phyloP scores from a whole-genome alignment of 441 rosid genomes.

The Mallotus repandus region DNA sequence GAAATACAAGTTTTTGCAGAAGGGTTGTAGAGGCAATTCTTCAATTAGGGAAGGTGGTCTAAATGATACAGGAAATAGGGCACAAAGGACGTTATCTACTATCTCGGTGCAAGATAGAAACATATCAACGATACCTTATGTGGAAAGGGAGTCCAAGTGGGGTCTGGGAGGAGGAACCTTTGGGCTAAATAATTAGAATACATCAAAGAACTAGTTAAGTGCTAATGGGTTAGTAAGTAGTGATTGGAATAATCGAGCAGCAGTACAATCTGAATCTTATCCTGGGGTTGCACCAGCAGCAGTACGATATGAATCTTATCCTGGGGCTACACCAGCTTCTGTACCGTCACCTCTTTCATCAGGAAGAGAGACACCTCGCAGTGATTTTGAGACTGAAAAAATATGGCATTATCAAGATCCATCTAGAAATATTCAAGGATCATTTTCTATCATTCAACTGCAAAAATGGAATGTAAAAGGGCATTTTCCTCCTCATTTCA shows the following conservation, averaged over 20 bases:
- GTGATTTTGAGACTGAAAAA: constrained; percentile 69
- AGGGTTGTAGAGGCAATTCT: constrained; percentile 35
- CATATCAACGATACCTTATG: constrained; percentile 20
- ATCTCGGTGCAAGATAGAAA: constrained; percentile 35
- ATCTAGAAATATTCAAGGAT: constrained; percentile 88
- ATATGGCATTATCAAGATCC: constrained; percentile 93
- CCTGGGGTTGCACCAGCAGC: too few species aligned
- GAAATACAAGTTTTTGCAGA: constrained; percentile 33
- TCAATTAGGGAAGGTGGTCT: constrained; percentile 35
- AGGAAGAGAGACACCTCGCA: constrained; percentile 39
- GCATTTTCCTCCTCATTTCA: constrained; percentile 80
- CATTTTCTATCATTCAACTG: constrained; percentile 87
- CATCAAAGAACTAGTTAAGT: constrained; percentile 36
- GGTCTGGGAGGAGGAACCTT: constrained; percentile 31
- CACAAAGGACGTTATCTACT: constrained; percentile 31
- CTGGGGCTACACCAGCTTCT: constrained; percentile 25
- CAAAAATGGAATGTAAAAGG: constrained; percentile 93
- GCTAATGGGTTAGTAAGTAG: constrained; percentile 24
- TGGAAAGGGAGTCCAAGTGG: constrained; percentile 33
- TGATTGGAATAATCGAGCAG: constrained; percentile 7
- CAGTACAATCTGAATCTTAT: too few species aligned
- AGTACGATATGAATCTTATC: too few species aligned
- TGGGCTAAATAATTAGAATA: constrained; percentile 27
- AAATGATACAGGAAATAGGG: constrained; percentile 39
- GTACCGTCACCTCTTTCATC: constrained; percentile 36